Conservation (phyloP, 768 basidiomycete genomes). For the Boletales sp. region DNA sequence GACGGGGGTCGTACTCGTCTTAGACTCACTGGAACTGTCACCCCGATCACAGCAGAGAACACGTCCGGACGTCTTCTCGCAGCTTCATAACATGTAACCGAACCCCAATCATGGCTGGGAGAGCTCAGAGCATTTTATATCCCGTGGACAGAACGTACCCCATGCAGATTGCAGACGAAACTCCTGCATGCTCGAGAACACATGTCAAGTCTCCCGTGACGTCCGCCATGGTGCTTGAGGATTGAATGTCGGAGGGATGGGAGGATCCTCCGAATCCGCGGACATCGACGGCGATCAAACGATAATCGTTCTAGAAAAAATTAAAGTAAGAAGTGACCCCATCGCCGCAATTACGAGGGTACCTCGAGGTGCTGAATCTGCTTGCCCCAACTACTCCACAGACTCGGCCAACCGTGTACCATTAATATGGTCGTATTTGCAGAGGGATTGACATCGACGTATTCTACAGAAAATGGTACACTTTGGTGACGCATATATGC, state of each 20-base stretch:
- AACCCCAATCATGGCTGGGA: constrained; percentile 73
- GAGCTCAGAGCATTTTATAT: background rate
- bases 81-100: constrained; percentile 63
- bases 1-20: background rate
- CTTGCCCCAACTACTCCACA: constrained; percentile 73
- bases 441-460: constrained; percentile 57
- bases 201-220: constrained; percentile 62
- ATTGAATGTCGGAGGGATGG: constrained; percentile 58
- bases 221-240: constrained; percentile 59
- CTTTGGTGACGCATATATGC: constrained; percentile 1
- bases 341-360: background rate
- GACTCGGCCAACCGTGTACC: constrained; percentile 77
- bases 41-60: constrained; percentile 55
- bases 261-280: constrained; percentile 71
- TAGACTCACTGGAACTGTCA: constrained; percentile 53
- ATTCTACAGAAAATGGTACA: constrained; percentile 38
- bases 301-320: constrained; percentile 50
- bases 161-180: constrained; percentile 52
- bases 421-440: constrained; percentile 54
- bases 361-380: constrained; percentile 70
- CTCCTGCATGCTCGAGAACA: constrained; percentile 50
- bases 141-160: constrained; percentile 41
- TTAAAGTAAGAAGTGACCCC: no score
- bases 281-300: constrained; percentile 56
- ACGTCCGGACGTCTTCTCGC: constrained; percentile 65